Evolutionary conservation across 2,329 filamentous ascomycete species (phyloP).

Genomic region (Beauveria medogensis): DNA sequence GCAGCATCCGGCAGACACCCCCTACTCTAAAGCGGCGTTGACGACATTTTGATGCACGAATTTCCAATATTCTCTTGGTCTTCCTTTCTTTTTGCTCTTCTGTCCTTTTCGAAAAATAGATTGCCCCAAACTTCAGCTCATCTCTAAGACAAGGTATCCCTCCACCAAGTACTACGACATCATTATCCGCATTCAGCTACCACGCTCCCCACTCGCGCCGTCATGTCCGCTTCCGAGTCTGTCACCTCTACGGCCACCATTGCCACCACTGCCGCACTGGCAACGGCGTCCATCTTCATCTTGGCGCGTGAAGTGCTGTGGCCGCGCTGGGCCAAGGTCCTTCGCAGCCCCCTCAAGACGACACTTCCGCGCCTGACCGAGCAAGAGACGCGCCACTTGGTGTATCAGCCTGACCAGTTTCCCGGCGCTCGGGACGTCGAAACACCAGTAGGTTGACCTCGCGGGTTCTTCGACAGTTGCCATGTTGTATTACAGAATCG

Average conservation of each 20-base stretch:
- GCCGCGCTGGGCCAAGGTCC: constrained; percentile 30
- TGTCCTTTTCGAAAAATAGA: too few species aligned
- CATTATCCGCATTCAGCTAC: not conserved
- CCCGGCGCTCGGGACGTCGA: constrained; percentile 66
- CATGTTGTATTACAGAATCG: not conserved
- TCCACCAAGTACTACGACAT: not conserved
- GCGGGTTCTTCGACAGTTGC: not conserved
- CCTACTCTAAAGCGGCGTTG: too few species aligned
- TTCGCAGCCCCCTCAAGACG: constrained; percentile 38
- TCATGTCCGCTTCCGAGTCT: constrained; percentile 1
- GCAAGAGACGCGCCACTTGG: constrained; percentile 29
- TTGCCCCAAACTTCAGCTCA: not conserved
- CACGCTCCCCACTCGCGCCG: not conserved
- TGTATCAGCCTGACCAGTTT: constrained; percentile 60
- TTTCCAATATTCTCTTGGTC: too few species aligned
- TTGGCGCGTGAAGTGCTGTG: constrained; percentile 29
- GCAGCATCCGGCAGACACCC: too few species aligned
- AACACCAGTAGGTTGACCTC: constrained; percentile 44
- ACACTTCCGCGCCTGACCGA: constrained; percentile 27
- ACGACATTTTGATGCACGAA: too few species aligned
- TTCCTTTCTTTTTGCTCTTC: too few species aligned
- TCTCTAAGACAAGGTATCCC: too few species aligned
- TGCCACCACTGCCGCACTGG: constrained; percentile 28
- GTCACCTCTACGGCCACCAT: constrained; percentile 31
- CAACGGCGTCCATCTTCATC: constrained; percentile 17